These are phyloP conservation scores for Saccharomyces hybrid DNA, from an alignment of 1,139 yeast genomes.

Conservation along the genomic window DNA sequence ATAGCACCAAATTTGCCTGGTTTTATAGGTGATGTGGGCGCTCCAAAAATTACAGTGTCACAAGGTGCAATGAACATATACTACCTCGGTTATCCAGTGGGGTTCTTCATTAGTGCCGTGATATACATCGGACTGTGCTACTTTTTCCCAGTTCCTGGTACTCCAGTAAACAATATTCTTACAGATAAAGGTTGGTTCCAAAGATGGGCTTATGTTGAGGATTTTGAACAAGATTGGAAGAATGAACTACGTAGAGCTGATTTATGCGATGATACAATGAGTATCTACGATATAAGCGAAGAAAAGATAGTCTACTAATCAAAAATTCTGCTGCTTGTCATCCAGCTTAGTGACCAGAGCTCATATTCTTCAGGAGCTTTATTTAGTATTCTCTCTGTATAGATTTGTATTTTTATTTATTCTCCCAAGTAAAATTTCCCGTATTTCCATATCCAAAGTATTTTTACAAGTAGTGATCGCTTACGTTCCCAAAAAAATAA, in stretches of 20 bases:
- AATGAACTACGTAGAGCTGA: slow-evolving; percentile 16
- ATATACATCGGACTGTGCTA: slow-evolving; percentile 45
- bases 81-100: slow-evolving; percentile 65
- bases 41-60: slow-evolving; percentile 46
- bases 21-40: slow-evolving; percentile 71
- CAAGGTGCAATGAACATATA: slow-evolving; percentile 68
- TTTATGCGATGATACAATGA: slow-evolving; percentile 17
- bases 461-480: background rate
- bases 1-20: slow-evolving; percentile 79
- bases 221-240: slow-evolving; percentile 42
- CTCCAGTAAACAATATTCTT: slow-evolving; percentile 39
- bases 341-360: background rate
- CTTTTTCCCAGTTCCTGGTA: slow-evolving; percentile 52
- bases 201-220: slow-evolving; percentile 54
- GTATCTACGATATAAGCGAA: slow-evolving; percentile 16
- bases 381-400: background rate
- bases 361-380: background rate
- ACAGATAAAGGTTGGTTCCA: slow-evolving; percentile 35
- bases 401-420: background rate
- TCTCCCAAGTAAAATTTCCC: background rate
- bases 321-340: background rate
- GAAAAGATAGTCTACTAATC: slow-evolving; percentile 15
- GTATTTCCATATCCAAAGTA: background rate
- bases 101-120: slow-evolving; percentile 51
- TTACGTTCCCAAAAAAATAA: background rate